phyloP scores from a whole-genome alignment of 2,329 filamentous ascomycete species.

The Xylaria arbuscula region DNA sequence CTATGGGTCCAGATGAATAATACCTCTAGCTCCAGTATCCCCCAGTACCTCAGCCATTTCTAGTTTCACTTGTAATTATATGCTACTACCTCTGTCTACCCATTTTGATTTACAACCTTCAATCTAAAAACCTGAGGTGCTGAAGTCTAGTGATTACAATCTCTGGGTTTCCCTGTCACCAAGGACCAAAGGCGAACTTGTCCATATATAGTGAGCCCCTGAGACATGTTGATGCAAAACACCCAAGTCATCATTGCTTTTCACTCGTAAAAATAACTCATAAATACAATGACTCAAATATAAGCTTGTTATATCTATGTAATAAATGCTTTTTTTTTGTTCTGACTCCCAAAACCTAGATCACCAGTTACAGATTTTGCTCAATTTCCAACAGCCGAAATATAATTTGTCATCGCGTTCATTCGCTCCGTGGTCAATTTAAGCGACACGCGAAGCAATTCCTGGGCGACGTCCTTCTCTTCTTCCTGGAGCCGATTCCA shows the following conservation, averaged over 20 bases:
- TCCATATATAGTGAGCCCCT: neutral
- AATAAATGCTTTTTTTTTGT: constrained; percentile 17
- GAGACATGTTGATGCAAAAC: neutral
- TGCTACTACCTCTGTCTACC: neutral
- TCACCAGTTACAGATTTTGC: neutral
- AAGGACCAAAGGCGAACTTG: neutral
- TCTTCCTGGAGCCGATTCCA: constrained; percentile 80
- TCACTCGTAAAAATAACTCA: constrained; percentile 14
- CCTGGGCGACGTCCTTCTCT: constrained; percentile 81
- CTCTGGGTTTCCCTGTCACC: neutral
- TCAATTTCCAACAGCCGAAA: constrained; percentile 56
- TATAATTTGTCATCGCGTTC: constrained; percentile 70
- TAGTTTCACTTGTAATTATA: neutral
- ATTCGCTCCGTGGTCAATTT: constrained; percentile 96
- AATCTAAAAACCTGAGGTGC: neutral
- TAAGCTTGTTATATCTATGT: constrained; percentile 3
- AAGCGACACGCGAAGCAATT: constrained; percentile 86
- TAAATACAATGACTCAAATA: constrained; percentile 20
- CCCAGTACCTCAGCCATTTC: neutral
- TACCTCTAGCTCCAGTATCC: neutral
- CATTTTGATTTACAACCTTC: neutral
- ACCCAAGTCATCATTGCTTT: constrained; percentile 12
- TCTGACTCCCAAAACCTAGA: neutral
- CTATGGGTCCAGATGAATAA: constrained; percentile 15
- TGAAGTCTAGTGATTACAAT: neutral